phyloP scores from a whole-genome alignment of 805 yeast species.

The Allodekkera sacchari region DNA sequence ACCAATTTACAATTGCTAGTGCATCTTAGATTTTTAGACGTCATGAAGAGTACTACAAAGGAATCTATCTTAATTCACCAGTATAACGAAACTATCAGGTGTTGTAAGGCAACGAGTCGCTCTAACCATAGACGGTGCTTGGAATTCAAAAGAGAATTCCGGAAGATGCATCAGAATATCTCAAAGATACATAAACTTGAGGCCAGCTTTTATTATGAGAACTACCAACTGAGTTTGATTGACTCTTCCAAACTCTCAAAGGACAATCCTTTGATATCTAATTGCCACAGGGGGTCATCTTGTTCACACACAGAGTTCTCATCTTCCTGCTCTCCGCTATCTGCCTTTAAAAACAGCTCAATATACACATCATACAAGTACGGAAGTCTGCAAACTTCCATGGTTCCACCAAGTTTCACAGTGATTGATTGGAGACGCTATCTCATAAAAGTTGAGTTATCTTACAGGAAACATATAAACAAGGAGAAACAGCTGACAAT shows the following conservation, averaged over 20 bases:
- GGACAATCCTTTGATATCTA: slow-evolving; percentile 16
- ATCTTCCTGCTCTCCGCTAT: not conserved
- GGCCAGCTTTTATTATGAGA: not conserved
- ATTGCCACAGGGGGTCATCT: slow-evolving; percentile 4
- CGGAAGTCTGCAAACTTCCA: slow-evolving; percentile 4
- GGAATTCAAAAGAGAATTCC: not conserved
- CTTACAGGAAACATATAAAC: slow-evolving; percentile 5
- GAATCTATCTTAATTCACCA: not conserved
- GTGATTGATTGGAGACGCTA: slow-evolving; percentile 16
- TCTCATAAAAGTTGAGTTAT: slow-evolving; percentile 13
- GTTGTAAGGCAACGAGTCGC: not conserved
- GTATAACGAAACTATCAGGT: not conserved
- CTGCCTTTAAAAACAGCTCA: not conserved
- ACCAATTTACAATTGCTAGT: not conserved
- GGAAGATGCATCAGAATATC: not conserved
- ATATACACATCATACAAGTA: slow-evolving; percentile 1
- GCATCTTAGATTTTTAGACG: not conserved
- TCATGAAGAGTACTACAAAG: not conserved
- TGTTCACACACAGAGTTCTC: slow-evolving; percentile 1
- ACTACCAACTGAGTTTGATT: not conserved
- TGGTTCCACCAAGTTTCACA: slow-evolving; percentile 19
- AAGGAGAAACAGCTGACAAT: slow-evolving; percentile 5
- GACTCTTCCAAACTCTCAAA: slow-evolving; percentile 9
- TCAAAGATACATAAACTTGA: not conserved
- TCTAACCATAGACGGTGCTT: not conserved